Conservation (phyloP, 2,329 filamentous ascomycete genomes). For the Aspergillus flavus region DNA sequence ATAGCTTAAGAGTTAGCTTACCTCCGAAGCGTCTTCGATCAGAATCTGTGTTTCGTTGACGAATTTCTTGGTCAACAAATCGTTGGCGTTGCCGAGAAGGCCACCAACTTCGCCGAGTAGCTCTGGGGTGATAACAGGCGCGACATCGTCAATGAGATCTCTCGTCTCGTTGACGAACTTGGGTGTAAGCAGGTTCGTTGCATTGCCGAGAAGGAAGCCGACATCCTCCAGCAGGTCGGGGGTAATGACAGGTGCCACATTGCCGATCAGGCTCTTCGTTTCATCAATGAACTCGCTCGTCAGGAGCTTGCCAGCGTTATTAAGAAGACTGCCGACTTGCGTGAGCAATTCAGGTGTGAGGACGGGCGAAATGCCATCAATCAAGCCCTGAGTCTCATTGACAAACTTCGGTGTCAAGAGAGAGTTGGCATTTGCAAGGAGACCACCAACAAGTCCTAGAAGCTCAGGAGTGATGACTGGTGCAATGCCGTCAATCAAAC, state of each 20-base stretch:
- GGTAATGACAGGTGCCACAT: conserved; percentile 26
- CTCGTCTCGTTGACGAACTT: conserved; percentile 34
- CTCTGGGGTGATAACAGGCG: conserved; percentile 31
- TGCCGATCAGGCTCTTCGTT: conserved; percentile 23
- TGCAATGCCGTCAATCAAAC: conserved; percentile 18
- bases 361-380: conserved; percentile 23
- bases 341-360: conserved; percentile 25
- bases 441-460: conserved; percentile 15
- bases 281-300: conserved; percentile 31
- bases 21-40: conserved; percentile 33
- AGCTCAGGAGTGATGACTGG: conserved; percentile 13
- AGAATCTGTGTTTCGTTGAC: conserved; percentile 31
- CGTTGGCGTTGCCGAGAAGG: conserved; percentile 21
- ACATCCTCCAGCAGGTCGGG: conserved; percentile 33
- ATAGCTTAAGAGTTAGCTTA: conserved; percentile 17
- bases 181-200: conserved; percentile 32
- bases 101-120: conserved; percentile 30
- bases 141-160: conserved; percentile 30
- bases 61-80: conserved; percentile 24
- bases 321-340: conserved; percentile 26
- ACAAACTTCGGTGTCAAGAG: conserved; percentile 27
- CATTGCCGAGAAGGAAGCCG: conserved; percentile 34
- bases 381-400: conserved; percentile 26
- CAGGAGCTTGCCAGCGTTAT: conserved; percentile 29
- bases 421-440: conserved; percentile 22